Conservation (phyloP, 352 stramenopile genomes). For the Phytophthora ohioensis region DNA sequence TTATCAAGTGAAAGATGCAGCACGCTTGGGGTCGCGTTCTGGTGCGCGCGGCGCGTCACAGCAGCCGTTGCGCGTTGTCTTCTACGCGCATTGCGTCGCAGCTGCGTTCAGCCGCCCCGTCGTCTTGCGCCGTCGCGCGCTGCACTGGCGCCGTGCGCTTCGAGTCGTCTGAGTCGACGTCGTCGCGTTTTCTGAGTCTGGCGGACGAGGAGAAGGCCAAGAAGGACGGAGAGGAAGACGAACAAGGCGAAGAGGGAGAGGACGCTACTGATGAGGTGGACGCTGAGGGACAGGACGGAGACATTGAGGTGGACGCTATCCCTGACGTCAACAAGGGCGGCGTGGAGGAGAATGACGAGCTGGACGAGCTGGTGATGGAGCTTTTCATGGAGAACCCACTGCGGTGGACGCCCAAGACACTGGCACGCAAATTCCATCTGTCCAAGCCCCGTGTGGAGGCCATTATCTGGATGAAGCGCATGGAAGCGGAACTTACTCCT, state of each 20-base stretch:
- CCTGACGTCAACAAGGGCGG: conserved; percentile 78
- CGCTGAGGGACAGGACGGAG: conserved; percentile 64
- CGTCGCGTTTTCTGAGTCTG: conserved; percentile 82
- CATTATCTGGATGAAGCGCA: conserved; percentile 82
- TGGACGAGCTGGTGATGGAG: conserved; percentile 80
- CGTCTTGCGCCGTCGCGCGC: conserved; percentile 1
- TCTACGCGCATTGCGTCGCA: conserved; percentile 6
- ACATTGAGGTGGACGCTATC: conserved; percentile 68
- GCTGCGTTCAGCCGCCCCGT: conserved; percentile 8
- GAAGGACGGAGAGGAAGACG: conserved; percentile 34
- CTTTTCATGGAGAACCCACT: conserved; percentile 90
- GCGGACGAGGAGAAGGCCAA: conserved; percentile 67
- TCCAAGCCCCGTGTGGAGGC: conserved; percentile 83
- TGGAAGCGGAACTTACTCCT: conserved; percentile 62
- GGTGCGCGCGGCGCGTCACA: conserved; percentile 26
- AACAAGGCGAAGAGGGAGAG: conserved; percentile 21
- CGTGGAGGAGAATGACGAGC: conserved; percentile 72
- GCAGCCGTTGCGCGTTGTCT: conserved; percentile 16
- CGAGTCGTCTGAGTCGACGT: conserved; percentile 33
- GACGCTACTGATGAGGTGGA: conserved; percentile 39
- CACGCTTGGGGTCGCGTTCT: conserved; percentile 31
- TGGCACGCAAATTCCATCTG: conserved; percentile 80
- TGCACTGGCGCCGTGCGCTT: conserved; percentile 29
- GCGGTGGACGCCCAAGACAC: conserved; percentile 85
- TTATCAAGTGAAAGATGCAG: conserved; percentile 31